Conservation (phyloP, 139 green algal genomes). For the Trebouxia sp. region DNA sequence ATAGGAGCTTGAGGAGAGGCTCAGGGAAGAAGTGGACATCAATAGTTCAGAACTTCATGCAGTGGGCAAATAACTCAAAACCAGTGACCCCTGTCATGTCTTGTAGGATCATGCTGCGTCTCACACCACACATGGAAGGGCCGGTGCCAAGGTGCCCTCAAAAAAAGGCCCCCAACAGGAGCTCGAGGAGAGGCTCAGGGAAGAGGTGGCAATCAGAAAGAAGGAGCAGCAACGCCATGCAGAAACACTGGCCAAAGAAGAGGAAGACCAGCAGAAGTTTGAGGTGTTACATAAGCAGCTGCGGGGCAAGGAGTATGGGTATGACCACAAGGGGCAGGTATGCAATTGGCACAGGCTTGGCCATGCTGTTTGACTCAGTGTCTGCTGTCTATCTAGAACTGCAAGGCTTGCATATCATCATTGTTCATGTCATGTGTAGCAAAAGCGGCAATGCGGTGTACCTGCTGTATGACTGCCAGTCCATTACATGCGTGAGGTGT, state of each 20-base stretch:
- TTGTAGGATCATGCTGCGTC: not conserved
- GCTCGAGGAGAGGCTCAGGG: conserved; percentile 8
- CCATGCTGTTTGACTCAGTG: too few relatives aligned
- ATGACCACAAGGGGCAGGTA: conserved; percentile 29
- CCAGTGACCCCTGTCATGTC: too few relatives aligned
- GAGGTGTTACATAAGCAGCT: conserved; percentile 21
- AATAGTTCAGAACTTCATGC: too few relatives aligned
- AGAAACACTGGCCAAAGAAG: conserved; percentile 4
- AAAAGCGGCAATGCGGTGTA: too few relatives aligned
- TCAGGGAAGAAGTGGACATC: conserved; percentile 14
- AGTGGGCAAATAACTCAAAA: too few relatives aligned
- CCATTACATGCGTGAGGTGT: too few relatives aligned
- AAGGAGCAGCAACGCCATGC: conserved; percentile 19
- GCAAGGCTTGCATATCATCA: too few relatives aligned
- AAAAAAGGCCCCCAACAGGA: conserved; percentile 3
- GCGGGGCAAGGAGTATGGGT: conserved; percentile 21
- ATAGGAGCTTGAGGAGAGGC: conserved; percentile 5
- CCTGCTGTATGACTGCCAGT: too few relatives aligned
- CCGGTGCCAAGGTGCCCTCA: not conserved
- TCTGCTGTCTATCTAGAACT: too few relatives aligned
- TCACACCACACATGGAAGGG: not conserved
- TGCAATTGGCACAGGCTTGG: not conserved
- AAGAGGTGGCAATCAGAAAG: conserved; percentile 20
- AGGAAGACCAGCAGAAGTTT: conserved; percentile 17
- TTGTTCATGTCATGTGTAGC: too few relatives aligned